These are phyloP conservation scores for Gonapodya prolifera DNA, from an alignment of 192 early-diverging fungal genomes.

Conservation along the genomic window DNA sequence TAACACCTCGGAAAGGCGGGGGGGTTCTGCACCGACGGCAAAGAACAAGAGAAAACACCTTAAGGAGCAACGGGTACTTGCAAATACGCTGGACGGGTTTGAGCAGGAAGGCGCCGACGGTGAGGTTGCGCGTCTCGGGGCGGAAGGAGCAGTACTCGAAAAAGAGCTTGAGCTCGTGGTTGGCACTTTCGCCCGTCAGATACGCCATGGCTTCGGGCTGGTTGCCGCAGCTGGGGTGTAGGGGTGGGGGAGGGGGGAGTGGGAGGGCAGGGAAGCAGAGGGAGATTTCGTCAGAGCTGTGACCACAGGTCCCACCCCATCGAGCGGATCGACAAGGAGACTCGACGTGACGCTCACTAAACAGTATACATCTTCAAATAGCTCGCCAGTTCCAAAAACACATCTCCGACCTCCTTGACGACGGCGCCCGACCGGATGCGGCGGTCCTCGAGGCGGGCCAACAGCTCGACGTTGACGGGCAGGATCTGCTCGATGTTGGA, in stretches of 20 bases:
- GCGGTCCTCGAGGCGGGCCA: neutral
- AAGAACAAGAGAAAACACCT: neutral
- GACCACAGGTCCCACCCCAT: too few relatives aligned
- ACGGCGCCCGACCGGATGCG: neutral
- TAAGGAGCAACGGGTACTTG: slow-evolving; percentile 42
- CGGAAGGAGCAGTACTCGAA: slow-evolving; percentile 31
- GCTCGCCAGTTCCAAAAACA: neutral
- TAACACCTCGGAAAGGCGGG: too few relatives aligned
- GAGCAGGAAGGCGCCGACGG: slow-evolving; percentile 35
- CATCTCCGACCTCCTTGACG: neutral
- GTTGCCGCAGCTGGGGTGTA: slow-evolving; percentile 39
- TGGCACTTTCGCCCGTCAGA: slow-evolving; percentile 26
- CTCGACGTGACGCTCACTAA: too few relatives aligned
- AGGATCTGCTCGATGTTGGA: neutral
- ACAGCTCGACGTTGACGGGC: neutral
- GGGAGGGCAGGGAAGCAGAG: slow-evolving; percentile 32
- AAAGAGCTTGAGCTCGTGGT: slow-evolving; percentile 30
- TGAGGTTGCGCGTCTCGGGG: slow-evolving; percentile 36
- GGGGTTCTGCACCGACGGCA: too few relatives aligned
- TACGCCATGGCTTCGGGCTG: slow-evolving; percentile 37
- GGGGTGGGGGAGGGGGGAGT: slow-evolving; percentile 26
- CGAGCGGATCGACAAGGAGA: too few relatives aligned
- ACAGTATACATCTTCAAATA: neutral
- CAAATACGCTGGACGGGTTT: slow-evolving; percentile 49
- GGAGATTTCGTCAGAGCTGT: too few relatives aligned